Evolutionary conservation across 768 basidiomycete genomes (phyloP).

Genomic region (Suillus americanus): DNA sequence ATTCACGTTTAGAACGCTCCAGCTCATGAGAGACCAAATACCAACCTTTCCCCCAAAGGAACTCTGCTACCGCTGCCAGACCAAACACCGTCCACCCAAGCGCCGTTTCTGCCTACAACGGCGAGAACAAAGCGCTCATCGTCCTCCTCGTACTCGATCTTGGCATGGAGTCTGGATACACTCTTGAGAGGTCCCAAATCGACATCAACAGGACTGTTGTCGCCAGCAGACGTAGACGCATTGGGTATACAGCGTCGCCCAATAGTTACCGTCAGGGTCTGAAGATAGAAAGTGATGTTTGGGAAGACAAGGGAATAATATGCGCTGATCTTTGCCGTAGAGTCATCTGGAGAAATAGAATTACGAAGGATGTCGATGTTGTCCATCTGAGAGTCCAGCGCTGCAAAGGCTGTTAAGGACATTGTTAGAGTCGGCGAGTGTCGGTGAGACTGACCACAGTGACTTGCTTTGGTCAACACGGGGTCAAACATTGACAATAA

Average conservation of each 20-base stretch:
- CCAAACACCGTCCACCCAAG: constrained; percentile 99
- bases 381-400: constrained; percentile 1
- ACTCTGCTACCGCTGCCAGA: constrained; percentile 84
- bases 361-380: constrained; percentile 1
- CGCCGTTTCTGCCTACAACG: constrained; percentile 95
- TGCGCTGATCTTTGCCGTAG: constrained; percentile 81
- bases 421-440: constrained; percentile 15
- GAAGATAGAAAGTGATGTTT: constrained; percentile 94
- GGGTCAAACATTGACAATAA: constrained; percentile 15
- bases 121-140: constrained; percentile 85
- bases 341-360: constrained; percentile 14
- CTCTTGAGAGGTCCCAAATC: constrained; percentile 97
- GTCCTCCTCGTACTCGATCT: constrained; percentile 91
- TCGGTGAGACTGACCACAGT: background rate
- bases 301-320: constrained; percentile 95
- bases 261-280: constrained; percentile 92
- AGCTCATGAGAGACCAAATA: constrained; percentile 3
- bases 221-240: constrained; percentile 51
- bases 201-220: constrained; percentile 66
- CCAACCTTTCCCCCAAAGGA: constrained; percentile 81
- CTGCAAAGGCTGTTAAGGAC: constrained; percentile 16
- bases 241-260: constrained; percentile 79
- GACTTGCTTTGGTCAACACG: constrained; percentile 6
- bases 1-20: constrained; percentile 14
- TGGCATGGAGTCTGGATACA: constrained; percentile 95